Evolutionary conservation across 2,329 filamentous ascomycete species (phyloP), one percentile per base, ranked within the genome.

Genomic region (Trichoderma brevicompactum): DNA sequence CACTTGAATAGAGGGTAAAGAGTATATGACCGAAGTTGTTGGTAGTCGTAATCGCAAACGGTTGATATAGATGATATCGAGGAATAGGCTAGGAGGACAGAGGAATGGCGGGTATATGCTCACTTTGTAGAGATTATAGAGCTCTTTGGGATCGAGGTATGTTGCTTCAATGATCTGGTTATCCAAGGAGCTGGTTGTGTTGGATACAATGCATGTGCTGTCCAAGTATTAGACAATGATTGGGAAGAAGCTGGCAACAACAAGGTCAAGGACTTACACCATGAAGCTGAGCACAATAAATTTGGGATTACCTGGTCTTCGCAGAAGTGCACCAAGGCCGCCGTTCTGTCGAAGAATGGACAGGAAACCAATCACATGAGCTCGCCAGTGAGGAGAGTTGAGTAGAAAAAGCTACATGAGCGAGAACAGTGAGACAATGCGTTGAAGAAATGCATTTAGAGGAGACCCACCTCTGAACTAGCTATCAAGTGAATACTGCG

Each of bases 21-120:
- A 28, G 28, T 34, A 17, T 23, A 48, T 40, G 1, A 38, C 17
- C 8, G 49, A 43, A 2, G 23, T 23, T 7, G 52, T 48, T 10
- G 62, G 60, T 12, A 65, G 10, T 28, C 36, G 34, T 12, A 50
- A n/a, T 8, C 67, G 61, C 3, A 67, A 48, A 17, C 52, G 55
- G 48, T 68, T 68, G 52, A 68, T 61, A 44, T 41, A 53, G 9
- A 66, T 7, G 6, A 68, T 54, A n/a, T 65, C 61, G 44, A 66
- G 34, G 38, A 66, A 68, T 0, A 68, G 46, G 12, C 28, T 10
- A 7, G 49, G 15, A 5, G 66, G 66, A 32, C 66, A 67, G n/a
- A 64, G 63, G 48, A 66, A 55, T 12, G 52, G 46, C n/a, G 66
- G 61, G 38, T 68, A 63, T 17, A 63, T 59, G 52, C 28, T 34